phyloP scores from a whole-genome alignment of 2,329 filamentous ascomycete species.

The Lojkania enalia region DNA sequence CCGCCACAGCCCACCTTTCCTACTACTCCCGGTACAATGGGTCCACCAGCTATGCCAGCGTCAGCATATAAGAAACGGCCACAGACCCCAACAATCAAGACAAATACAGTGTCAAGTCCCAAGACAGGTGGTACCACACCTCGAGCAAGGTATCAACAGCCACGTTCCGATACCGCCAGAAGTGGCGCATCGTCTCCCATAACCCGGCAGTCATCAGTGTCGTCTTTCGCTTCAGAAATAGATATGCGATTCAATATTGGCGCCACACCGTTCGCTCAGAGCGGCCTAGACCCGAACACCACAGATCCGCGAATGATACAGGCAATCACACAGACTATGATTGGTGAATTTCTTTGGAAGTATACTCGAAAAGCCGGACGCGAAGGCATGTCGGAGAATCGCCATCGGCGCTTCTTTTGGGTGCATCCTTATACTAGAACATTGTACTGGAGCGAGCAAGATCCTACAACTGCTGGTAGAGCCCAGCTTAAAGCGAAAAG shows the following conservation, averaged over 20 bases:
- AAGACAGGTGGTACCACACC: slow-evolving; percentile 60
- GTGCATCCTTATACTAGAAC: slow-evolving; percentile 97
- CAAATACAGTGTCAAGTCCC: slow-evolving; percentile 49
- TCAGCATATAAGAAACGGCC: slow-evolving; percentile 65
- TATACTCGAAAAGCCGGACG: slow-evolving; percentile 95
- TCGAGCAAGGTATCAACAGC: slow-evolving; percentile 43
- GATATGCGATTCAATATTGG: slow-evolving; percentile 82
- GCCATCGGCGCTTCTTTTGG: slow-evolving; percentile 97
- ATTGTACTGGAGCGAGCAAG: slow-evolving; percentile 92
- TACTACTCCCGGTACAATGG: slow-evolving; percentile 64
- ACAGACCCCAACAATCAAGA: slow-evolving; percentile 47
- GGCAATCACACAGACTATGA: slow-evolving; percentile 99
- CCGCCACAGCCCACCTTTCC: slow-evolving; percentile 36
- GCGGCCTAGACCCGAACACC: slow-evolving; percentile 64
- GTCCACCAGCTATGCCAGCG: slow-evolving; percentile 79
- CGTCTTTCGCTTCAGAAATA: slow-evolving; percentile 92
- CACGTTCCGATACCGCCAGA: slow-evolving; percentile 49
- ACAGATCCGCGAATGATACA: slow-evolving; percentile 98
- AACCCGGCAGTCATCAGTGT: slow-evolving; percentile 81
- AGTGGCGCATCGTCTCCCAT: slow-evolving; percentile 53
- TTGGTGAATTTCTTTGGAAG: slow-evolving; percentile 98
- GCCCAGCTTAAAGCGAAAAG: slow-evolving; percentile 82
- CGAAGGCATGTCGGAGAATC: slow-evolving; percentile 81
- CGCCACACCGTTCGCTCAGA: slow-evolving; percentile 49
- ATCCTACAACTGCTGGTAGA: slow-evolving; percentile 79